Base-by-base conservation (phyloP, 1,284 basidiomycete genomes). In the Leccinum subspadiceum region DNA sequence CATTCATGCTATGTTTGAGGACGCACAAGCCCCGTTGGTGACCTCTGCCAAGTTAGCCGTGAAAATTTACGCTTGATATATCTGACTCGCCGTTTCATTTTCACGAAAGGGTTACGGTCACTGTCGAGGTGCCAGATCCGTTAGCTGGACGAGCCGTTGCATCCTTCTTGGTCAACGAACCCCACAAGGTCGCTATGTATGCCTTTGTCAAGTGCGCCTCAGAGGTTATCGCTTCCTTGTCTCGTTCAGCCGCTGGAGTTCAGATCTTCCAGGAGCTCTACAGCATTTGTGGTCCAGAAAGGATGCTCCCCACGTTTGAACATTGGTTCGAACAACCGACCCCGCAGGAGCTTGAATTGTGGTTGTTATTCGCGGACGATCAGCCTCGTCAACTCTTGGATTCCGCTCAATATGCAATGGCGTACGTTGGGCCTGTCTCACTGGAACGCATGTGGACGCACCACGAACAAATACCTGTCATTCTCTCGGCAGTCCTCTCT, bases 111-210 rank as follows among this genome's bases (percentile, higher is more conserved):
- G 0, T 76, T 98, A 5, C 83, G 82, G 53, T 86, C 89, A 2
- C 77, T 98, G 24, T 92, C 2, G 85, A 90, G 56, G 77, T 84
- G 3, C 84, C 89, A 13, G 82, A 89, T 67, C 81, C 86, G 59
- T 79, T 82, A 13, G 95, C 95, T 66, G 91, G 90, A 0, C 89
- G 89, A 62, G 91, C 92, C 0, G 82, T 94, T 20, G 81, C 93
- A 57, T 85, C 89, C 51, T 97, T 95, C 74, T 77, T 97, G 3
- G 81, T 97, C 50, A 92, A 95, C 65, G 93, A 97, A 68, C 91
- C 92, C 0, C 87, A 91, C 58, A 92, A 90, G 74, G 87, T 94
- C 49, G 88, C 91, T 31, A 93, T 85, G 65, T 81, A 84, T 4
- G 82, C 87, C 9, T 96, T 94, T 70, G 84, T 96, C 60, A 80